Evolutionary conservation across 305 asterid species (phyloP).

Genomic region (Solanum aculeatissimum): DNA sequence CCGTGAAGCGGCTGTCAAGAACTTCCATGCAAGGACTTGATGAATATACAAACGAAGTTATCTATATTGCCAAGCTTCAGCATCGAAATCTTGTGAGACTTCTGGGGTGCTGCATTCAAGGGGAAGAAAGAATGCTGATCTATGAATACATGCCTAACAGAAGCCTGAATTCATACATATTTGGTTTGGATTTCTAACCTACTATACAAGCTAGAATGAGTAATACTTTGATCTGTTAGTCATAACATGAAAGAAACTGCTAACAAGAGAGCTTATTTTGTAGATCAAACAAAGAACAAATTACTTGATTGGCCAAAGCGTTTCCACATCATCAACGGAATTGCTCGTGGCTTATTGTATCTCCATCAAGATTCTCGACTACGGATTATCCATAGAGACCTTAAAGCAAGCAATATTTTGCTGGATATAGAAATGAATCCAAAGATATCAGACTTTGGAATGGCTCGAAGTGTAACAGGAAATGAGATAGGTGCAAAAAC

Average conservation of each 20-base stretch:
- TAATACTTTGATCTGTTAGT: neutral
- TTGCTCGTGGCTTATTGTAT: constrained; percentile 11
- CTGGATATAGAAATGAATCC: constrained; percentile 11
- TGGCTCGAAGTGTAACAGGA: neutral
- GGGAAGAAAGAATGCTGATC: constrained; percentile 1
- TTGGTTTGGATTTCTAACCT: neutral
- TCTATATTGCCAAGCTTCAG: neutral
- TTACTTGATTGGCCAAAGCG: constrained; percentile 7
- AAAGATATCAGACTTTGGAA: constrained; percentile 11
- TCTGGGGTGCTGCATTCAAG: constrained; percentile 3
- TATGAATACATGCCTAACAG: constrained; percentile 1
- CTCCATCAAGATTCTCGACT: constrained; percentile 12
- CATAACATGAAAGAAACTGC: neutral
- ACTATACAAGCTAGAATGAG: neutral
- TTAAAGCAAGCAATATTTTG: constrained; percentile 9
- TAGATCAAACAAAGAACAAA: neutral
- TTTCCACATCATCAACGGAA: neutral
- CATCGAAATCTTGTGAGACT: constrained; percentile 1
- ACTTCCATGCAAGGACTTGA: constrained; percentile 1
- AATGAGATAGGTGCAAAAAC: constrained; percentile 1
- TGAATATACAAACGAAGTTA: neutral
- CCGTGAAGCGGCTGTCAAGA: neutral
- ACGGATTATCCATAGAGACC: constrained; percentile 12
- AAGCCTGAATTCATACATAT: neutral
- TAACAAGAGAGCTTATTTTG: neutral